Evolutionary conservation across 306 rosid species (phyloP).

Genomic region (Quercus mongolica): DNA sequence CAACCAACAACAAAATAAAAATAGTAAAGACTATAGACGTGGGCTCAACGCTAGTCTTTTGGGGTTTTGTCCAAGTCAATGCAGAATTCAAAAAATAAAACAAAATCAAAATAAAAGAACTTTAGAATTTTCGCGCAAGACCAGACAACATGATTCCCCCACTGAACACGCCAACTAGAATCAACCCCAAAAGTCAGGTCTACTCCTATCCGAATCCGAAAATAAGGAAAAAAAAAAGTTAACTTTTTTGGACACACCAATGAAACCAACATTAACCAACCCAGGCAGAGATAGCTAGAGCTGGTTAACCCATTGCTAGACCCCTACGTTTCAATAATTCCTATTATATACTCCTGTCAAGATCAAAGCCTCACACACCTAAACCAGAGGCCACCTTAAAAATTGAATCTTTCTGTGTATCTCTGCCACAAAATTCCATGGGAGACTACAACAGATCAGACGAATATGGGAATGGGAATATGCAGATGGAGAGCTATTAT

Average conservation of each 20-base stretch:
- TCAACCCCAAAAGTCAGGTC: slow-evolving; percentile 4
- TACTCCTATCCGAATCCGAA: not conserved
- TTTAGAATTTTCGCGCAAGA: too few species aligned
- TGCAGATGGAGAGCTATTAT: slow-evolving; percentile 66
- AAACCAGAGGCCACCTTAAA: too few species aligned
- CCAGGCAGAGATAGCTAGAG: not conserved
- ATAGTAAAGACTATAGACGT: too few species aligned
- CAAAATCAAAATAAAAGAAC: not conserved
- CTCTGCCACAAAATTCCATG: slow-evolving; percentile 33
- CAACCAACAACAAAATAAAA: too few species aligned
- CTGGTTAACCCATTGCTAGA: not conserved
- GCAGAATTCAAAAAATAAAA: not conserved
- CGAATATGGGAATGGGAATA: slow-evolving; percentile 47
- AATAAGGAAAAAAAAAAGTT: not conserved
- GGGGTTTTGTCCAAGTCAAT: slow-evolving; percentile 25
- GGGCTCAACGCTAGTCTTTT: not conserved
- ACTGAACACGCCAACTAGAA: slow-evolving; percentile 41
- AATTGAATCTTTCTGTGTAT: not conserved
- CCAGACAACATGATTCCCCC: slow-evolving; percentile 45
- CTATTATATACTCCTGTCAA: too few species aligned
- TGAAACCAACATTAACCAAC: not conserved
- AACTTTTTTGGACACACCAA: not conserved
- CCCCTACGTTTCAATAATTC: not conserved
- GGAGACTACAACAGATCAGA: slow-evolving; percentile 61
- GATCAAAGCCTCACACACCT: too few species aligned